Conservation (phyloP, 2,329 filamentous ascomycete genomes). For the Colletotrichum sp. region DNA sequence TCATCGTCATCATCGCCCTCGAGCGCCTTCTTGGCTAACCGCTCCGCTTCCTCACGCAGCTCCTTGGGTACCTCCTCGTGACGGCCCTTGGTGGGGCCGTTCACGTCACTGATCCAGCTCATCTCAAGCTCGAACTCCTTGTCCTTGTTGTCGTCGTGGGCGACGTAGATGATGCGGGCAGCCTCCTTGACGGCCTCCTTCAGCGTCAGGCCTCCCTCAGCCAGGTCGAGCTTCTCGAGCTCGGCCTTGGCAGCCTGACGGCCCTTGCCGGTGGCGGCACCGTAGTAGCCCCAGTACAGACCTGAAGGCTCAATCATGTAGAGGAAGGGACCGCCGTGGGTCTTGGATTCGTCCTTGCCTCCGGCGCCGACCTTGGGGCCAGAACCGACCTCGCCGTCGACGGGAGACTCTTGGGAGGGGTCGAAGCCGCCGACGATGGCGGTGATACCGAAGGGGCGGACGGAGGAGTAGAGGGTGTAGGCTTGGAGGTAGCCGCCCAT, state of each 20-base stretch:
- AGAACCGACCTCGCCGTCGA: constrained; percentile 88
- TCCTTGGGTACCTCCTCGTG: constrained; percentile 95
- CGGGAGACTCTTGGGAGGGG: constrained; percentile 81
- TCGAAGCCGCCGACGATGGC: constrained; percentile 95
- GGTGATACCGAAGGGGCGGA: constrained; percentile 95
- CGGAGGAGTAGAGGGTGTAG: constrained; percentile 96
- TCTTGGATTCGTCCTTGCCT: constrained; percentile 77
- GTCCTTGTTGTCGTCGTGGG: constrained; percentile 99
- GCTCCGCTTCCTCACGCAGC: constrained; percentile 89
- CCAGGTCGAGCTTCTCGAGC: constrained; percentile 94
- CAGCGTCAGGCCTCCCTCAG: constrained; percentile 76
- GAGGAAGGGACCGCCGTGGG: constrained; percentile 86
- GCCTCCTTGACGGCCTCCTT: constrained; percentile 94
- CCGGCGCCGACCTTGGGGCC: constrained; percentile 82
- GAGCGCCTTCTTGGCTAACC: constrained; percentile 86
- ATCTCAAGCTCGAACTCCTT: constrained; percentile 99
- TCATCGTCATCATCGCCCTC: constrained; percentile 85
- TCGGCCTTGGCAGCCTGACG: constrained; percentile 97
- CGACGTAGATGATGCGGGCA: constrained; percentile 94
- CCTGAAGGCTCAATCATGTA: constrained; percentile 99
- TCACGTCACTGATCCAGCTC: constrained; percentile 90
- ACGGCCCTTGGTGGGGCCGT: constrained; percentile 89
- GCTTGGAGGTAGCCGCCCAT: constrained; percentile 97
- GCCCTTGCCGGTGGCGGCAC: constrained; percentile 95
- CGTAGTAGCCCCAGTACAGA: constrained; percentile 98